Percentiles rank a stretch among this genome's conserved stretches.
These are phyloP conservation scores for Drosera capensis DNA, from an alignment of 148 eudicot species.

Conservation along the genomic window DNA sequence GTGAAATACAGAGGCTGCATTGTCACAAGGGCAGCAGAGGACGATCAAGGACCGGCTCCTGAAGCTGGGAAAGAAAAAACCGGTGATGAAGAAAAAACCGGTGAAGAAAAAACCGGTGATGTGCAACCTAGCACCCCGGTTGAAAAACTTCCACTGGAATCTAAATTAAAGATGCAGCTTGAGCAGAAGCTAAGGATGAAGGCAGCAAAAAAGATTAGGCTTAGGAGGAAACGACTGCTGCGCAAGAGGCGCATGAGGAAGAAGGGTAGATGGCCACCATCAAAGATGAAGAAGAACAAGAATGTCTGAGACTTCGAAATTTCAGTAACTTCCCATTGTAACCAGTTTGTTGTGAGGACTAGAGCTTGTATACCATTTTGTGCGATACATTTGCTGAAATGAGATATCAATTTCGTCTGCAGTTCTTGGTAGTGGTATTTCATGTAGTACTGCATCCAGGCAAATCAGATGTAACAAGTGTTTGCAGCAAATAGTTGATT, in stretches of 20 bases:
- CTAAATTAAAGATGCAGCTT: conserved; percentile 46
- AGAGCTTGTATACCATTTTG: too few relatives aligned
- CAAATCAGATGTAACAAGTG: too few relatives aligned
- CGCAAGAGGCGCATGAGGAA: conserved; percentile 70
- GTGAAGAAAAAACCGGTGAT: conserved; percentile 20
- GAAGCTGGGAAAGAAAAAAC: conserved; percentile 20
- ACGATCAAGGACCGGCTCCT: conserved; percentile 22
- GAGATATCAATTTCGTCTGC: too few relatives aligned
- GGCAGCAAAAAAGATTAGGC: conserved; percentile 73
- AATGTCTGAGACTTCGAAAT: conserved; percentile 56
- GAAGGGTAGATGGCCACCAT: conserved; percentile 98
- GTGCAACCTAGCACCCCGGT: conserved; percentile 25
- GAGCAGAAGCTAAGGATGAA: conserved; percentile 72
- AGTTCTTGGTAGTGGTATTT: too few relatives aligned
- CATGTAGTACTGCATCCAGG: too few relatives aligned
- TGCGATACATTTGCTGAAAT: too few relatives aligned
- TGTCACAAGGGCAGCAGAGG: conserved; percentile 40
- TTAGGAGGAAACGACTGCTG: conserved; percentile 58
- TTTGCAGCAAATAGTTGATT: too few relatives aligned
- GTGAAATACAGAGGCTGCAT: conserved; percentile 24
- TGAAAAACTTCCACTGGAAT: conserved; percentile 71
- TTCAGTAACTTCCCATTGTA: too few relatives aligned
- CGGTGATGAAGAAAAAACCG: too few relatives aligned
- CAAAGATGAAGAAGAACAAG: conserved; percentile 87
- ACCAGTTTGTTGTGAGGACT: too few relatives aligned